Conservation (phyloP, 371 early-diverging fungal genomes). For the Encephalitozoon romaleae region DNA sequence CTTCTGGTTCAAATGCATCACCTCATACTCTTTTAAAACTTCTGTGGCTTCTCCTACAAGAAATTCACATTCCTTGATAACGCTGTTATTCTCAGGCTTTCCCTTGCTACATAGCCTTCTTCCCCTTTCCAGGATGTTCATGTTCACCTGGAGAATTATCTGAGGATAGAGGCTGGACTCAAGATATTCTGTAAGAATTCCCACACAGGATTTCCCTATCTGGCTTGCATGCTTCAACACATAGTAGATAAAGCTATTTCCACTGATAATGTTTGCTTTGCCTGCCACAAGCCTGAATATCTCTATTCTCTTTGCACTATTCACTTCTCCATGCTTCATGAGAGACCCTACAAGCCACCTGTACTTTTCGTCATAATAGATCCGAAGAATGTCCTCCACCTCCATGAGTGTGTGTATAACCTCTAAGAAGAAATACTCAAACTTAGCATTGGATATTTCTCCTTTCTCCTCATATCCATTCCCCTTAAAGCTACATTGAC, state of each 20-base stretch:
- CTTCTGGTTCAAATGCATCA: neutral
- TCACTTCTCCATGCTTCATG: neutral
- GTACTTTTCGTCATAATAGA: neutral
- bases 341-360: neutral
- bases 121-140: neutral
- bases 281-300: neutral
- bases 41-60: neutral
- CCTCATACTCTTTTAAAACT: neutral
- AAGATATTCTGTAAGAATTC: neutral
- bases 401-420: neutral
- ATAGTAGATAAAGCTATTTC: neutral
- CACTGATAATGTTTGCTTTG: neutral
- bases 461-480: neutral
- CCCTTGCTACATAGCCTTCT: neutral
- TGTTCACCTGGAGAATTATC: neutral
- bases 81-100: neutral
- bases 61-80: neutral
- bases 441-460: neutral
- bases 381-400: neutral
- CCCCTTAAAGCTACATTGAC: too few relatives aligned
- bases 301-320: neutral
- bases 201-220: neutral
- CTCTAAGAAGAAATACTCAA: constrained; percentile 11
- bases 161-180: neutral
- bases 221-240: neutral